Percentiles rank a stretch among this genome's conserved stretches.
These are phyloP conservation scores for Polymyxa betae DNA, from an alignment of 208 protist species.

Conservation along the genomic window DNA sequence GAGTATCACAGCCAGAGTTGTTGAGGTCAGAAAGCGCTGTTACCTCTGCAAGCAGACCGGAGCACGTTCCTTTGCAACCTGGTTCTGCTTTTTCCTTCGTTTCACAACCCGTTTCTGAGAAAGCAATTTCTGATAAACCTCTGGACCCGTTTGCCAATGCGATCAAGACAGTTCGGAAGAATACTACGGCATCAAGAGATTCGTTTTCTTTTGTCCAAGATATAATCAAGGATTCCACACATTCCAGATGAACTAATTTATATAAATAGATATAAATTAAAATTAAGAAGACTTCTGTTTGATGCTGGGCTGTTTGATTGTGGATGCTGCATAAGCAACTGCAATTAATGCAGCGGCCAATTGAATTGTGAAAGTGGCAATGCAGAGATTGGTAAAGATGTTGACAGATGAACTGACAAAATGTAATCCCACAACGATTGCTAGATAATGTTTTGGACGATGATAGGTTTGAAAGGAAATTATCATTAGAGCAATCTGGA, in stretches of 20 bases:
- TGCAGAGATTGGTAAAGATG: background rate
- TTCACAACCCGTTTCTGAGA: too few species aligned
- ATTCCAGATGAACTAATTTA: background rate
- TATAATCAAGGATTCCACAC: slow-evolving; percentile 31
- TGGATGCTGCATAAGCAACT: too few species aligned
- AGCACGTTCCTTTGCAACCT: too few species aligned
- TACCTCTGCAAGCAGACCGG: too few species aligned
- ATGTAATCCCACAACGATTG: background rate
- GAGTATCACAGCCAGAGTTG: too few species aligned
- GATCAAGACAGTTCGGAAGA: slow-evolving; percentile 15
- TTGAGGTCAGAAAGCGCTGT: too few species aligned
- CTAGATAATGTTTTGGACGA: background rate
- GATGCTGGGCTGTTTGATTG: background rate
- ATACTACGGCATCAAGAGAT: background rate
- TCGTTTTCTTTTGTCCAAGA: slow-evolving; percentile 15
- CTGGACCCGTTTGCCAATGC: slow-evolving; percentile 6
- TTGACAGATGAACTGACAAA: background rate
- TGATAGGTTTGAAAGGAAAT: background rate
- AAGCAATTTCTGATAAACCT: too few species aligned
- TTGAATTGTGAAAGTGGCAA: background rate
- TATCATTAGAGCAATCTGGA: background rate
- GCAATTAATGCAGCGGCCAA: too few species aligned
- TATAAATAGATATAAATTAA: background rate
- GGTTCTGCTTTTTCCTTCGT: too few species aligned
- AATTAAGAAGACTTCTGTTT: background rate